These are phyloP conservation scores for Magnolia kwangsiensis DNA, from an alignment of 164 flowering plant genomes.

Conservation along the genomic window DNA sequence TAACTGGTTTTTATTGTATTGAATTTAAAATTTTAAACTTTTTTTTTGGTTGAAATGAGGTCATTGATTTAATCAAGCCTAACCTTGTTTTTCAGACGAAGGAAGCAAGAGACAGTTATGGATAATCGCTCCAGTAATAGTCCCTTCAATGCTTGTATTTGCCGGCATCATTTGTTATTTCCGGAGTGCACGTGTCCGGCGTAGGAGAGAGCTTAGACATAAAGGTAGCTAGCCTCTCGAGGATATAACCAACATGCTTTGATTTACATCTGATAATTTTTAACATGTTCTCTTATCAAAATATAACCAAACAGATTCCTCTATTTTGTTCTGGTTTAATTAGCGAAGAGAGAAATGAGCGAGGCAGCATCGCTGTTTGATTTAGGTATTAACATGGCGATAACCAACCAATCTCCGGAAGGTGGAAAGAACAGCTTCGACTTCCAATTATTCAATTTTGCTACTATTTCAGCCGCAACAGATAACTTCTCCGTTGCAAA, in stretches of 20 bases:
- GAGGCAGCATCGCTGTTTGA: neutral
- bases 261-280: neutral
- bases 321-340: neutral
- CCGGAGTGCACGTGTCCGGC: no score
- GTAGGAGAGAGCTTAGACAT: neutral
- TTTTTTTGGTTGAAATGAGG: no score
- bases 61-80: neutral
- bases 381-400: no score
- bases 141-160: neutral
- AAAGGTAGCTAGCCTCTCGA: neutral
- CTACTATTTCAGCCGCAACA: neutral
- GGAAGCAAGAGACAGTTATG: neutral
- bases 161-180: neutral
- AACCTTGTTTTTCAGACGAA: neutral
- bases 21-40: no score
- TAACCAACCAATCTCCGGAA: neutral
- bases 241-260: no score
- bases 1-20: neutral
- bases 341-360: neutral
- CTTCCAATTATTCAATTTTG: constrained; percentile 3
- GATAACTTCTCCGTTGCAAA: neutral
- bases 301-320: no score
- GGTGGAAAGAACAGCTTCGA: neutral
- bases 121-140: neutral
- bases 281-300: neutral